Base-by-base conservation (phyloP, 2,329 filamentous ascomycete genomes). In the Paracorniculantispora psalliotae region DNA sequence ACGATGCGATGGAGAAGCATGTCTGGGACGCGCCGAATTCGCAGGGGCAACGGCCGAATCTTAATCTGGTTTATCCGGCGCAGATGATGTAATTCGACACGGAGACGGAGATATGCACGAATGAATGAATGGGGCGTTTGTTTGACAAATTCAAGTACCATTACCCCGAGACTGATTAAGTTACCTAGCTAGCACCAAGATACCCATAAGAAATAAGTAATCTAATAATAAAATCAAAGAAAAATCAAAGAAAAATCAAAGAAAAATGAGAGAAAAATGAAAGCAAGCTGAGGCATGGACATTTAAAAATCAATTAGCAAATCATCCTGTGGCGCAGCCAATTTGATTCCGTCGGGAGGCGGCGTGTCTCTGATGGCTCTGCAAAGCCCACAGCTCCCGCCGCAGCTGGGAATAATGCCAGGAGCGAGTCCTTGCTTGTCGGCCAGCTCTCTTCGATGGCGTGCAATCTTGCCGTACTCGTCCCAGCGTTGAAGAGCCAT, bases 321-420 rank as follows among this genome's bases (percentile, higher is more conserved):
- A 28, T 58, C 47, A 9, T 58, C 48, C 10, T 21, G 26, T 15
- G 37, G 12, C 21, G 7, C n/a, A 4, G 48, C 26, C 17, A 51
- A 58, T 2, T 17, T 28, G 10, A 58, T 47, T n/a, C 17, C 47
- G 2, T 21, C 12, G 1, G 47, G 48, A 15, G 19, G 47, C 2
- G 56, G 48, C 10, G 48, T 39, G 4, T 58, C 47, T 28, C 35
- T 58, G 21, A 58, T 51, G 17, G n/a, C 30, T 13, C 23, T 58
- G 39, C 56, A 58, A 2, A 58, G 23, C 5, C 12, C 47, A 15
- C 56, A 58, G 0, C 4, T 25, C 4, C 47, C 47, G 10, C 37
- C 56, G 10, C 56, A 58, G 9, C 26, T 25, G 4, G 55, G 55
- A 19, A 58, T 12, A 6, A 37, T 37, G 37, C 47, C 56, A 6